These are phyloP conservation scores for Neofusicoccum ribis DNA, from an alignment of 2,329 filamentous ascomycete species.

Conservation along the genomic window DNA sequence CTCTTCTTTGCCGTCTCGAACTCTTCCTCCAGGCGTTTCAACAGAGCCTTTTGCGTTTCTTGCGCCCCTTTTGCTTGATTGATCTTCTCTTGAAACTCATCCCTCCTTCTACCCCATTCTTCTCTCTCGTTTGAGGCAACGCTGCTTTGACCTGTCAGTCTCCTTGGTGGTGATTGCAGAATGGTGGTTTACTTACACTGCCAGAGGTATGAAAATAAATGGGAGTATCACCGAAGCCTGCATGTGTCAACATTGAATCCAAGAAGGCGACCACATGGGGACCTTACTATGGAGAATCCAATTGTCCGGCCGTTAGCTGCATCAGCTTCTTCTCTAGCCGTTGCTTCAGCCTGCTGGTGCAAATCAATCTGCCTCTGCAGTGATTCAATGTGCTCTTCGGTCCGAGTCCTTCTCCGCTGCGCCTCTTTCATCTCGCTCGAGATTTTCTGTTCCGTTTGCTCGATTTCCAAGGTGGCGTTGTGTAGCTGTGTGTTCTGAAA, in stretches of 20 bases:
- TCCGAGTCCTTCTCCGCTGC: not conserved
- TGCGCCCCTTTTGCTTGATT: not conserved
- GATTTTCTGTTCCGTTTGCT: not conserved
- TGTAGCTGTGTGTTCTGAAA: conserved; percentile 1
- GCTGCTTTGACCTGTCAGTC: not conserved
- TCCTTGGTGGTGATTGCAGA: too few relatives aligned
- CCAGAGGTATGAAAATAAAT: conserved; percentile 3
- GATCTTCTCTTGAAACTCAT: conserved; percentile 3
- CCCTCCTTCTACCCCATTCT: not conserved
- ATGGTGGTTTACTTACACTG: not conserved
- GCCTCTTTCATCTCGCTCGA: not conserved
- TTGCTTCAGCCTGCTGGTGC: not conserved
- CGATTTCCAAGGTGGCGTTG: not conserved
- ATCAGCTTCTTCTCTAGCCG: not conserved
- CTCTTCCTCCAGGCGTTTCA: not conserved
- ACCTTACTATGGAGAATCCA: not conserved
- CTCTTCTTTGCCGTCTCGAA: not conserved
- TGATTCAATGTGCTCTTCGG: not conserved
- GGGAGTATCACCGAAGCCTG: conserved; percentile 1
- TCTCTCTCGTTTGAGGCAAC: not conserved
- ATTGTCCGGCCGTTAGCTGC: not conserved
- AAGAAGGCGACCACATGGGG: too few relatives aligned
- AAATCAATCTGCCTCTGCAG: conserved; percentile 3
- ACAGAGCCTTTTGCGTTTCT: not conserved
- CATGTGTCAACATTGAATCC: not conserved